Evolutionary conservation across 139 green algal species (phyloP).

Genomic region (Zygnema cylindricum): DNA sequence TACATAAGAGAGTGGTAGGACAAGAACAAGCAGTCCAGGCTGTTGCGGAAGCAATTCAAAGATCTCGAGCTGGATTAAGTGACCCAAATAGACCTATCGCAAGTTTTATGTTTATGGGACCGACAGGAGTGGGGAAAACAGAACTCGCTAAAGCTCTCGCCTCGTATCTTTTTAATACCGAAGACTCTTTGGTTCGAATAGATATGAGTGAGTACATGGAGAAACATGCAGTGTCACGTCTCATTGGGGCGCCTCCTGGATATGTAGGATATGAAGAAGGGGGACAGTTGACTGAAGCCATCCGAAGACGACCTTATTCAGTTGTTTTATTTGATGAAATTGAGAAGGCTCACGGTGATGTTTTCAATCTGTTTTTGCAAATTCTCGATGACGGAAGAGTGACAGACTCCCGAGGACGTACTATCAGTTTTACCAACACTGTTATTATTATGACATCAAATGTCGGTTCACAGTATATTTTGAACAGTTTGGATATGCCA

Average conservation of each 20-base stretch:
- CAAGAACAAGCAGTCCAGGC: conserved; percentile 85
- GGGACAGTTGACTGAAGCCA: conserved; percentile 93
- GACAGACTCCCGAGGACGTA: conserved; percentile 86
- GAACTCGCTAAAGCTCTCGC: conserved; percentile 95
- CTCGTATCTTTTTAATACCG: conserved; percentile 87
- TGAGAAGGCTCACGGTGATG: conserved; percentile 82
- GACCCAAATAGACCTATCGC: conserved; percentile 95
- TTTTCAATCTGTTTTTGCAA: conserved; percentile 88
- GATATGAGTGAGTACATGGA: conserved; percentile 96
- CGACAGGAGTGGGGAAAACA: conserved; percentile 98
- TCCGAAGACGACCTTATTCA: conserved; percentile 68
- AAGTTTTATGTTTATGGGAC: conserved; percentile 97
- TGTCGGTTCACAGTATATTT: conserved; percentile 83
- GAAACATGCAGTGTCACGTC: conserved; percentile 78
- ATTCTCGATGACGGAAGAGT: conserved; percentile 83
- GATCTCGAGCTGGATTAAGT: conserved; percentile 85
- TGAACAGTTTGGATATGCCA: conserved; percentile 64
- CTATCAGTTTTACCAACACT: conserved; percentile 93
- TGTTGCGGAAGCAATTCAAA: conserved; percentile 92
- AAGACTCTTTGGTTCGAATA: conserved; percentile 87
- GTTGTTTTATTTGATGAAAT: conserved; percentile 80
- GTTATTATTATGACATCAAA: conserved; percentile 97
- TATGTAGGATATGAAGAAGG: conserved; percentile 98
- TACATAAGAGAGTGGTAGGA: conserved; percentile 83
- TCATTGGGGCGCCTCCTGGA: conserved; percentile 90